A percentile compares a stretch with the other conserved stretches of the same genome.
These are phyloP conservation scores for Myriosclerotinia scirpicola DNA, from an alignment of 2,329 filamentous ascomycete genomes.

Conservation along the genomic window DNA sequence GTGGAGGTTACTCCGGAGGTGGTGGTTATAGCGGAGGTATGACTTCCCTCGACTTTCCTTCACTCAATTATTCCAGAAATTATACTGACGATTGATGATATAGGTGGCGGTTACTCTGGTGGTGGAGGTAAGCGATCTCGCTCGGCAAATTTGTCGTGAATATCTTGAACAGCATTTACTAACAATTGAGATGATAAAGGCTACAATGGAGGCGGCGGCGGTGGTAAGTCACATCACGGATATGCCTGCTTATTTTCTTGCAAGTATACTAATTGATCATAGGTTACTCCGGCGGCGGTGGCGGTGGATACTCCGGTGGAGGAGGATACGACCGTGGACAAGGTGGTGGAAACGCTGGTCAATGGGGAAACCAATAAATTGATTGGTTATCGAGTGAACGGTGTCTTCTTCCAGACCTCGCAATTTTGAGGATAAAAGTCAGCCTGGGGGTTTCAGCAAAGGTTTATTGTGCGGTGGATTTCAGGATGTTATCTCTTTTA, in stretches of 20 bases:
- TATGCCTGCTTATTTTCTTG: not conserved
- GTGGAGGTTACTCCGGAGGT: slow-evolving; percentile 30
- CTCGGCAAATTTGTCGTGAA: slow-evolving; percentile 20
- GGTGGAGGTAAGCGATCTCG: slow-evolving; percentile 32
- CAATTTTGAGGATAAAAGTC: slow-evolving; percentile 35
- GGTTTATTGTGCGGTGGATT: slow-evolving; percentile 40
- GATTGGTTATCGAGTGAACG: slow-evolving; percentile 8
- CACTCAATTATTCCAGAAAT: not conserved
- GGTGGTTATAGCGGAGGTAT: slow-evolving; percentile 29
- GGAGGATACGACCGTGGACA: slow-evolving; percentile 15
- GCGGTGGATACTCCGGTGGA: slow-evolving; percentile 16
- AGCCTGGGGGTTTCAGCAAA: slow-evolving; percentile 40
- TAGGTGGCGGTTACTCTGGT: slow-evolving; percentile 25
- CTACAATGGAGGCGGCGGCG: slow-evolving; percentile 21
- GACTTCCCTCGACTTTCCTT: not conserved
- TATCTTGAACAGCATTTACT: slow-evolving; percentile 9
- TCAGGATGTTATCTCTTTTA: slow-evolving; percentile 31
- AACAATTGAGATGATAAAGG: slow-evolving; percentile 22
- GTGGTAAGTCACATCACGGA: slow-evolving; percentile 19
- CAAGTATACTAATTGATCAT: slow-evolving; percentile 2
- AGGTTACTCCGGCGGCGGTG: slow-evolving; percentile 15
- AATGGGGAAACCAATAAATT: slow-evolving; percentile 19
- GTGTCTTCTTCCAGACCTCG: slow-evolving; percentile 13
- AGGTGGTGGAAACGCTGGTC: slow-evolving; percentile 22
- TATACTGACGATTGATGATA: slow-evolving; percentile 3